These are phyloP conservation scores for Groenewaldozyma sp. DNA, from an alignment of 1,139 yeast species.

Conservation along the genomic window DNA sequence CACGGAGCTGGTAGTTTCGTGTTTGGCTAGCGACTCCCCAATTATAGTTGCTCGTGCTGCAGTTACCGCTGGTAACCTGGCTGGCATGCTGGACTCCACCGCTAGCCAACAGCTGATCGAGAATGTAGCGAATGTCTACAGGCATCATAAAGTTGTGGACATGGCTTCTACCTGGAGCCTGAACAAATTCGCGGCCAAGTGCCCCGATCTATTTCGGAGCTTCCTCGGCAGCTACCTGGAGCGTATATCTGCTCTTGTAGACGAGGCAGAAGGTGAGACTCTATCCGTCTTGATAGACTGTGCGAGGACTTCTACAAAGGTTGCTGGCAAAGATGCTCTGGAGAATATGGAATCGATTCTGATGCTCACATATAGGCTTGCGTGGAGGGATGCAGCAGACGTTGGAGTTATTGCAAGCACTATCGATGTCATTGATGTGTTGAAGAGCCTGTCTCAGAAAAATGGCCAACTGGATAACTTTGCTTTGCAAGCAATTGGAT, in stretches of 20 bases:
- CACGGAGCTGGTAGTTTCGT: background rate
- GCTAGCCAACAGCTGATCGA: too few relatives aligned
- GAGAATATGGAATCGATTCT: slow-evolving; percentile 38
- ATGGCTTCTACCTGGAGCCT: too few relatives aligned
- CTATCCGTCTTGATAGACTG: slow-evolving; percentile 70
- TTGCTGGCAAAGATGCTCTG: slow-evolving; percentile 34
- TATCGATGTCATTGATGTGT: slow-evolving; percentile 53
- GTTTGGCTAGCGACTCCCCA: too few relatives aligned
- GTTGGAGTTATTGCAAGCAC: slow-evolving; percentile 50
- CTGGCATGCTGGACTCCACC: background rate
- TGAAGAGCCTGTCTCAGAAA: slow-evolving; percentile 41
- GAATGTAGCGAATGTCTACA: too few relatives aligned
- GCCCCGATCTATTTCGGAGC: background rate
- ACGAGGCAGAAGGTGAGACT: slow-evolving; percentile 73
- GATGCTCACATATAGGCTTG: slow-evolving; percentile 51
- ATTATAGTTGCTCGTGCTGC: slow-evolving; percentile 2
- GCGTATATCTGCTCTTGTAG: slow-evolving; percentile 39
- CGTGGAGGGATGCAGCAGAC: slow-evolving; percentile 69
- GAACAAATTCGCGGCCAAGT: too few relatives aligned
- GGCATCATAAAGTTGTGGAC: too few relatives aligned
- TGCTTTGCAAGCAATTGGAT: slow-evolving; percentile 41
- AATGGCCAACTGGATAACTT: slow-evolving; percentile 32
- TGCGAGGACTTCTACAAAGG: slow-evolving; percentile 44
- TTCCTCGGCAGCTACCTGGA: slow-evolving; percentile 25
- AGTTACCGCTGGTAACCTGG: background rate